Evolutionary conservation across 2,329 filamentous ascomycete species (phyloP).

Genomic region (Teratosphaeria destructans): DNA sequence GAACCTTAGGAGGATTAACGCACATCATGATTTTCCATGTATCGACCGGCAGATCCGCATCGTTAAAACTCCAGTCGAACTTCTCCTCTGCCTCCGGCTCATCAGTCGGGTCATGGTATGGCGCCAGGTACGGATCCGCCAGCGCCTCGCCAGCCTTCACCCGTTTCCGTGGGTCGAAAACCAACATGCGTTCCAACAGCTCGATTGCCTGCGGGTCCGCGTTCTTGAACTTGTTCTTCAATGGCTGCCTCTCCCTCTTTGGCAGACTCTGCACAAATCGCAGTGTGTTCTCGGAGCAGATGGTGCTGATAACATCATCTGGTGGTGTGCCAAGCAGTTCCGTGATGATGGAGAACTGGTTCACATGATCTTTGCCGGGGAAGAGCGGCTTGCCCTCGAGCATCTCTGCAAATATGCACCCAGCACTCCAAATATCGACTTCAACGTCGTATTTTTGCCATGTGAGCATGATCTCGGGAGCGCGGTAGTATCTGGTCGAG

Average conservation of each 20-base stretch:
- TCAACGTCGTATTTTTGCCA: conserved; percentile 99
- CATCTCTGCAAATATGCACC: conserved; percentile 99
- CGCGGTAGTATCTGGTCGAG: conserved; percentile 95
- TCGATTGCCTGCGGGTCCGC: conserved; percentile 78
- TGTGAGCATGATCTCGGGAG: conserved; percentile 98
- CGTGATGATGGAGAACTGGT: conserved; percentile 99
- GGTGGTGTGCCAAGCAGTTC: conserved; percentile 92
- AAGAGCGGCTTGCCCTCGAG: conserved; percentile 96
- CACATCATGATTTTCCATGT: conserved; percentile 99
- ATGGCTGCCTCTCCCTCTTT: conserved; percentile 80
- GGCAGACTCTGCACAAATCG: conserved; percentile 96
- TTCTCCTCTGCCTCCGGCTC: conserved; percentile 94
- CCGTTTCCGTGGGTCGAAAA: conserved; percentile 95
- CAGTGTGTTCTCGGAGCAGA: conserved; percentile 95
- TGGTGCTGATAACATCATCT: conserved; percentile 96
- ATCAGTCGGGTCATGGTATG: conserved; percentile 95
- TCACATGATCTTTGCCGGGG: conserved; percentile 97
- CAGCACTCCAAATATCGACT: conserved; percentile 98
- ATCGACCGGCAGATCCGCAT: conserved; percentile 91
- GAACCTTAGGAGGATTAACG: conserved; percentile 22
- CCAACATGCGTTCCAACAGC: conserved; percentile 89
- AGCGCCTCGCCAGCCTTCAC: conserved; percentile 79
- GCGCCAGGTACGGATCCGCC: conserved; percentile 83
- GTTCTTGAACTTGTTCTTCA: conserved; percentile 87
- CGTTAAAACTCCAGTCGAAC: conserved; percentile 99